Base-by-base conservation (phyloP, 768 basidiomycete species). In the Russula griseocarnosa region DNA sequence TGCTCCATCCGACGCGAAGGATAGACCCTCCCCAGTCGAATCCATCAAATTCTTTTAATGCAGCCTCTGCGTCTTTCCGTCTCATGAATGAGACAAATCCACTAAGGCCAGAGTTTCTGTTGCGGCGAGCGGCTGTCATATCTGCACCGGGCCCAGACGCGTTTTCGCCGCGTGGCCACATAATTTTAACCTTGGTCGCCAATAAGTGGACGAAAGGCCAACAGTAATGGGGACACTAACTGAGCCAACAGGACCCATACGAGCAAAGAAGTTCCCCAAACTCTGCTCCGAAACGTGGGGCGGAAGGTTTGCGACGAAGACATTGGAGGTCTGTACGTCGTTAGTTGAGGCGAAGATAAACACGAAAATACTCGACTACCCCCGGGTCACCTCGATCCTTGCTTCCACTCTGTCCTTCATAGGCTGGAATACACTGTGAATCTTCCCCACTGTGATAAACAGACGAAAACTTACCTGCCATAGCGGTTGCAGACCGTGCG, bases 51-150 rank as follows among this genome's bases (percentile, higher is more conserved):
- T 96, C 90, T 28, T 89, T 86, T 24, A 97, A 78, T 3, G 96
- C 96, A 49, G 75, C 78, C 72, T 98, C 96, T 3, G 97, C 96
- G 70, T 94, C 94, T 68, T 84, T 85, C 56, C 97, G 82, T 69
- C 86, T 92, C 92, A 98, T 97, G 74, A 88, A 98, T 0, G 94
- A 92, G 22, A 99, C 97, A 71, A 99, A 99, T 1, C 97, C 97
- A 70, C 92, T 94, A 24, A 98, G 79, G 18, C 92, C 92, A 14
- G 86, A 71, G 70, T 81, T 87, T 74, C 90, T 90, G 55, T 77
- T 80, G 54, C 86, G 81, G 49, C 94, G 82, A 18, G 86, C 81
- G 9, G 82, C 75, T 26, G 87, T 88, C 82, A 92, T 89, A 51
- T 91, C 87, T 26, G 85, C 82, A 2, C 87, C 91, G 54, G 88